These are phyloP conservation scores for Pleurotus cornucopiae DNA, from an alignment of 768 basidiomycete genomes.

Conservation along the genomic window DNA sequence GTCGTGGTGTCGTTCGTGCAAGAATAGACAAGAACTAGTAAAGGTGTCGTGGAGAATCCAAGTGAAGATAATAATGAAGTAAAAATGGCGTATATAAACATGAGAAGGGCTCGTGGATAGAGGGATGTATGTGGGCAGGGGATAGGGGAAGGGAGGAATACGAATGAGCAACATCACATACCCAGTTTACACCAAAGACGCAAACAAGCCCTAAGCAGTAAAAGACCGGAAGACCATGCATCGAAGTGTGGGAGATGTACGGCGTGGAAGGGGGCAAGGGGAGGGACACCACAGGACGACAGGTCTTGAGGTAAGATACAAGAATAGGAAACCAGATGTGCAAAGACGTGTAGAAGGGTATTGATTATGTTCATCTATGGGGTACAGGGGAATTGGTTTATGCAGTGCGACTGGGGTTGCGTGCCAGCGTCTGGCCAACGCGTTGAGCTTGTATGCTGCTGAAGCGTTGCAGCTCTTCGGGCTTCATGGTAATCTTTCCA, in stretches of 20 bases:
- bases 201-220: background rate
- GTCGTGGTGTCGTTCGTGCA: background rate
- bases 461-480: slow-evolving; percentile 84
- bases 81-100: slow-evolving; percentile 5
- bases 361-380: slow-evolving; percentile 8
- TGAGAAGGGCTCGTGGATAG: background rate
- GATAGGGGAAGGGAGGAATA: background rate
- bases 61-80: slow-evolving; percentile 3
- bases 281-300: background rate
- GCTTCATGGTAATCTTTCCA: slow-evolving; percentile 72
- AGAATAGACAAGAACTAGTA: background rate
- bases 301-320: background rate
- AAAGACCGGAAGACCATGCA: background rate
- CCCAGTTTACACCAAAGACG: background rate
- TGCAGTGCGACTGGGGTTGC: slow-evolving; percentile 67
- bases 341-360: slow-evolving; percentile 3
- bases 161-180: background rate
- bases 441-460: slow-evolving; percentile 80
- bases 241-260: background rate
- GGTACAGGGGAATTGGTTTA: slow-evolving; percentile 2
- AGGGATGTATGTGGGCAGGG: background rate
- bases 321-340: background rate
- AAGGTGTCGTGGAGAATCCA: background rate
- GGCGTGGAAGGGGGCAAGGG: background rate
- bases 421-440: slow-evolving; percentile 72